These are phyloP conservation scores for Alternaria brassicae DNA, from an alignment of 2,329 filamentous ascomycete species.

Conservation along the genomic window DNA sequence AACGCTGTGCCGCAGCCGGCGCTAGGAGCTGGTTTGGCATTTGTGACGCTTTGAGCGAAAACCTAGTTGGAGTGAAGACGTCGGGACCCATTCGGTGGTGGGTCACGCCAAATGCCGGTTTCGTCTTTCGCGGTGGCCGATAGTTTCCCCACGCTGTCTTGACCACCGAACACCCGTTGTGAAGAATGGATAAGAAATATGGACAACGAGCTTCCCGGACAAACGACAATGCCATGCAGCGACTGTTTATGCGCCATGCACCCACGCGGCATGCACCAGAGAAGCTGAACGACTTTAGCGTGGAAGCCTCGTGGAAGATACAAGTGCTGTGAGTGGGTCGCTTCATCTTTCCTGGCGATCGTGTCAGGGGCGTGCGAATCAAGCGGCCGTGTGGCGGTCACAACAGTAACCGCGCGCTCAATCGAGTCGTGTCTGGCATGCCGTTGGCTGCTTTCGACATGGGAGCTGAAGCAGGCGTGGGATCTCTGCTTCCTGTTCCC, in stretches of 20 bases:
- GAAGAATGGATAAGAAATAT: neutral
- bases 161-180: neutral
- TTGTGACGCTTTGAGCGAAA: constrained; percentile 3
- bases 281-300: constrained; percentile 4
- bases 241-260: constrained; percentile 14
- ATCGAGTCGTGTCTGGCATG: constrained; percentile 19
- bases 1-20: constrained; percentile 32
- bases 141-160: neutral
- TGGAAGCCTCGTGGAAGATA: constrained; percentile 19
- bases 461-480: constrained; percentile 9
- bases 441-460: constrained; percentile 25
- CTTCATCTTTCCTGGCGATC: constrained; percentile 13
- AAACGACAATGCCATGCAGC: constrained; percentile 7
- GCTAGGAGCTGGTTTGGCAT: constrained; percentile 23
- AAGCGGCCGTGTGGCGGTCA: constrained; percentile 15
- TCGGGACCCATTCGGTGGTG: constrained; percentile 2
- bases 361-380: constrained; percentile 17
- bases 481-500: constrained; percentile 20
- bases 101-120: constrained; percentile 12
- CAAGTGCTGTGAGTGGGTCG: constrained; percentile 19
- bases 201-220: constrained; percentile 1
- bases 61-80: constrained; percentile 5
- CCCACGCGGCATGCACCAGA: neutral
- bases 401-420: constrained; percentile 31
- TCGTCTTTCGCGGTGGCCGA: constrained; percentile 1